These are phyloP conservation scores for Penicillium psychrofluorescens DNA, from an alignment of 495 filamentous ascomycete genomes.

Conservation along the genomic window DNA sequence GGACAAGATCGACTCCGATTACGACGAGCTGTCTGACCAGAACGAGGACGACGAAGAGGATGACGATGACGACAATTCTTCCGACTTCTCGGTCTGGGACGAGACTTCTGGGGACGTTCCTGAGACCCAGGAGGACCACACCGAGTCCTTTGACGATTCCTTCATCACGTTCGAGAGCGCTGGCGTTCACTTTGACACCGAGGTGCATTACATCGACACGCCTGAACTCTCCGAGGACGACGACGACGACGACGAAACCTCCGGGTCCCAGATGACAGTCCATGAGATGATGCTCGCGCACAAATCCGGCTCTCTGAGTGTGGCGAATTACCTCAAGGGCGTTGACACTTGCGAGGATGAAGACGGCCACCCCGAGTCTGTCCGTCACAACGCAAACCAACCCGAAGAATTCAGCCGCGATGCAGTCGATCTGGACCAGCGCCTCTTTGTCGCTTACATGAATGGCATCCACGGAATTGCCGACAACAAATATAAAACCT, in stretches of 20 bases:
- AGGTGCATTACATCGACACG: constrained; percentile 32
- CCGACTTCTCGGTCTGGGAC: constrained; percentile 31
- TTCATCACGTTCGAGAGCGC: constrained; percentile 34
- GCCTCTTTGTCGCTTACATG: constrained; percentile 38
- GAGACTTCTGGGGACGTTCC: constrained; percentile 22
- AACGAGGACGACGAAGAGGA: constrained; percentile 16
- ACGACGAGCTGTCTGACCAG: constrained; percentile 23
- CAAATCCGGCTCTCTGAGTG: constrained; percentile 8
- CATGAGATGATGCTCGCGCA: constrained; percentile 40
- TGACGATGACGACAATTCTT: constrained; percentile 26
- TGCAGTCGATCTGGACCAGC: constrained; percentile 32
- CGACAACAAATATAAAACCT: constrained; percentile 24
- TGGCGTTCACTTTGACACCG: constrained; percentile 29
- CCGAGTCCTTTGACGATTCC: constrained; percentile 32
- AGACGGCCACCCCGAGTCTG: constrained; percentile 5
- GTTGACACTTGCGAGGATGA: constrained; percentile 7
- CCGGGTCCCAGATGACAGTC: constrained; percentile 27
- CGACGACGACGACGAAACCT: constrained; percentile 12
- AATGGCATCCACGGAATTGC: constrained; percentile 37
- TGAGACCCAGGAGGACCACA: constrained; percentile 25
- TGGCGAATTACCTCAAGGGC: constrained; percentile 7
- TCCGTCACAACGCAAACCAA: constrained; percentile 12
- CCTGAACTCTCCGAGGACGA: constrained; percentile 15
- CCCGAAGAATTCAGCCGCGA: constrained; percentile 35
- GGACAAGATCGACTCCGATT: constrained; percentile 28